Base-by-base conservation (phyloP, 2,329 filamentous ascomycete genomes). In the Aspergillus udagawae region DNA sequence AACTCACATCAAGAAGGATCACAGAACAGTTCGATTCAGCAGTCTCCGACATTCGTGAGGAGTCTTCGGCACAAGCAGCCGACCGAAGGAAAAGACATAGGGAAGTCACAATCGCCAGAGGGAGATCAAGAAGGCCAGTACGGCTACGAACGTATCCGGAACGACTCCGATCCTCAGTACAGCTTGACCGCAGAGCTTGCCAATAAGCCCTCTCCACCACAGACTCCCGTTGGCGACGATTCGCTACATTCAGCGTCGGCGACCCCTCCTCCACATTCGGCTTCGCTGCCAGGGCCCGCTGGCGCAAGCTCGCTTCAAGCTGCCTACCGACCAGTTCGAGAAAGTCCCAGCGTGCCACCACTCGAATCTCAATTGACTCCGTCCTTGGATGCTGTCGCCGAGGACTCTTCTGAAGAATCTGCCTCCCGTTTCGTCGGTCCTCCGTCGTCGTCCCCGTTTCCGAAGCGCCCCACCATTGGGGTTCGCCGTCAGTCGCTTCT, bases 401-500 rank as follows among this genome's bases (percentile, higher is more conserved):
- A 73, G 57, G 59, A 60, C 38, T 53, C 57, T 42, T 48, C 59
- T 29, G 53, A 54, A 50, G 57, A 62, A 54, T n/a, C 52, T 47
- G 41, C 56, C 48, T 57, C 61, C 41, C 59, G 57, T 20, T 56
- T 51, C 23, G 42, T 50, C 10, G 14, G 55, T 50, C 29, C 57
- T 47, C 51, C 56, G 20, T 49, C 58, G 53, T 23, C 63, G 53
- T 54, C 61, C 55, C 53, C 59, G 45, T 52, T 61, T 50, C 48
- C 68, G 32, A 69, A 70, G 51, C 73, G 73, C 35, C 73, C 72
- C 17, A 70, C 67, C 48, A 62, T 75, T 51, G 67, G 67, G 17
- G 57, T 67, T 45, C 73, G 75, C 49, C 70, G 72, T 10, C 75
- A 77, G 59, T 77, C 74, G 55, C 67, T 77, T 50, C 69, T 77